A percentile compares a stretch with the other conserved stretches of the same genome.
phyloP scores from a whole-genome alignment of 2,329 filamentous ascomycete genomes.

The Colletotrichum sp. region DNA sequence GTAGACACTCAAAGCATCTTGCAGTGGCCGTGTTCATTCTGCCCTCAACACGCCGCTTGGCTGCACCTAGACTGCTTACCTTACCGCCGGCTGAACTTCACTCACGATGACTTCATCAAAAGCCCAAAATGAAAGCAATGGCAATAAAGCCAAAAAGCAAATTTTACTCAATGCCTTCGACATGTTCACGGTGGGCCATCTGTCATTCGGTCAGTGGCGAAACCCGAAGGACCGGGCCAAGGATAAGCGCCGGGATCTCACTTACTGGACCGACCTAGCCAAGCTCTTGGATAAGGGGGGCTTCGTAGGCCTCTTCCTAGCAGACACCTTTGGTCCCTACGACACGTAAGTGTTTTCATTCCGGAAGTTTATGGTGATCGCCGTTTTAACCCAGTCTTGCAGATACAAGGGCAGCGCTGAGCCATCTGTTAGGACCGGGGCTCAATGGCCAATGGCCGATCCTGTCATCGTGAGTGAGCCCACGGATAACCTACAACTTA shows the following conservation, averaged over 20 bases:
- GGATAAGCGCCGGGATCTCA: conserved; percentile 5
- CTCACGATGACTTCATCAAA: background rate
- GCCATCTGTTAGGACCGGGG: conserved; percentile 60
- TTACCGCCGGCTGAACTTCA: fast-evolving
- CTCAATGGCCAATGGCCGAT: conserved; percentile 70
- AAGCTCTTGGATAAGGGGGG: conserved; percentile 65
- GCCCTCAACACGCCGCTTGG: background rate
- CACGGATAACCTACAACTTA: background rate
- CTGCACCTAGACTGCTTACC: background rate
- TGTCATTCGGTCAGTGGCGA: conserved; percentile 9
- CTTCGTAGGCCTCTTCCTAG: conserved; percentile 69
- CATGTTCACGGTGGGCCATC: conserved; percentile 4
- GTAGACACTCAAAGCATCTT: background rate
- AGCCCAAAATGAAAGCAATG: no score
- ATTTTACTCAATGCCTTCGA: conserved; percentile 6
- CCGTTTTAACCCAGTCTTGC: background rate
- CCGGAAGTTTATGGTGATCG: background rate
- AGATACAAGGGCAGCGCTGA: conserved; percentile 53
- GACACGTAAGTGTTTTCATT: conserved; percentile 51
- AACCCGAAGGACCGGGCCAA: conserved; percentile 6
- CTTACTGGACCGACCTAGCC: conserved; percentile 68
- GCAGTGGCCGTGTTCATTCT: background rate
- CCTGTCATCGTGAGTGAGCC: conserved; percentile 56
- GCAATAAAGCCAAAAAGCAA: background rate
- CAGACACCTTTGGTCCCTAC: conserved; percentile 62